Evolutionary conservation across 106 monocot species (phyloP).

Genomic region (Dactylorhiza incarnata): DNA sequence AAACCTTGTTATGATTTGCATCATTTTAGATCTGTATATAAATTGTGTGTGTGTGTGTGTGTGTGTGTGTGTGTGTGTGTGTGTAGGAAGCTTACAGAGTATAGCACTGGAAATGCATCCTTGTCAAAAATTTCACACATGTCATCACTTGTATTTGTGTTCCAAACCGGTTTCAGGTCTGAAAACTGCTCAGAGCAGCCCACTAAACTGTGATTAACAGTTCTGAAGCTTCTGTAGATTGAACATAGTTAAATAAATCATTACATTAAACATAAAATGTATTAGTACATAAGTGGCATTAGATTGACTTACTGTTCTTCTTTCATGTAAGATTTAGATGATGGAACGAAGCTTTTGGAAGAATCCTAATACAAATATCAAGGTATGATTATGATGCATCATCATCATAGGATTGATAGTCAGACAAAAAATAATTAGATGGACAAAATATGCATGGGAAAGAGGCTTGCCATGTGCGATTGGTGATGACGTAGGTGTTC

Average conservation of each 20-base stretch:
- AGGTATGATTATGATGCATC: not conserved
- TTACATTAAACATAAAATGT: not conserved
- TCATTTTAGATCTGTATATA: not conserved
- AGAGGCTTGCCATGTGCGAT: constrained; percentile 21
- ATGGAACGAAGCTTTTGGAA: constrained; percentile 8
- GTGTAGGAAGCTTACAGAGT: constrained; percentile 36
- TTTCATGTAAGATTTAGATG: constrained; percentile 16
- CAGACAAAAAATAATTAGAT: not conserved
- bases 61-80: not conserved
- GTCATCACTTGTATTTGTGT: constrained; percentile 29
- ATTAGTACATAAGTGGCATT: not conserved
- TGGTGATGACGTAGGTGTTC: constrained; percentile 21
- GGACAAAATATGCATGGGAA: not conserved
- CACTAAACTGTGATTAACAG: constrained; percentile 13
- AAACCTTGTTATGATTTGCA: not conserved
- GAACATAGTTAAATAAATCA: not conserved
- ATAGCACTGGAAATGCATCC: constrained; percentile 29
- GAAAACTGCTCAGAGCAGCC: constrained; percentile 17
- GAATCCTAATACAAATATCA: constrained; percentile 22
- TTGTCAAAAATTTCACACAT: constrained; percentile 48
- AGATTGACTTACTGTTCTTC: constrained; percentile 27
- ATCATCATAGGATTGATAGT: not conserved
- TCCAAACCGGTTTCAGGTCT: constrained; percentile 41
- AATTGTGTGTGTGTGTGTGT: not conserved
- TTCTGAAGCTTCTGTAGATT: constrained; percentile 4